Conservation (phyloP, 129 eudicot genomes). For the Flaveria bidentis region DNA sequence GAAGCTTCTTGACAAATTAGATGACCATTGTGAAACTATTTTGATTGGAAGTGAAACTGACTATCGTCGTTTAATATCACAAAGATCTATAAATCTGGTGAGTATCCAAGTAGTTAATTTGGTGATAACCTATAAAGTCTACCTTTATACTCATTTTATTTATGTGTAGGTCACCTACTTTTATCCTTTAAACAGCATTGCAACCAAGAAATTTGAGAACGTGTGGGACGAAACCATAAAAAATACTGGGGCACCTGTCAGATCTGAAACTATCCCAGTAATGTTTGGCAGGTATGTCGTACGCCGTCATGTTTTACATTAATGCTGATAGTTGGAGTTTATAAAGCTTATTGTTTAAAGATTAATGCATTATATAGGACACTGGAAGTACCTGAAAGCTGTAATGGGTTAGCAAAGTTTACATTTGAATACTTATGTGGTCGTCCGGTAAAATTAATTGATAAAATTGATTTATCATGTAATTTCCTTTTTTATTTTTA, state of each 20-base stretch:
- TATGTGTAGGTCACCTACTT: conserved; percentile 67
- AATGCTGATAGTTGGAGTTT: conserved; percentile 16
- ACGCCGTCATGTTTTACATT: conserved; percentile 12
- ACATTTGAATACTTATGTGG: conserved; percentile 86
- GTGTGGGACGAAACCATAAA: conserved; percentile 57
- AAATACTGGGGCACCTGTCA: conserved; percentile 53
- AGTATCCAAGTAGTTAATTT: conserved; percentile 22
- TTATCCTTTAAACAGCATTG: conserved; percentile 61
- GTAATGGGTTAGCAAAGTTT: conserved; percentile 89
- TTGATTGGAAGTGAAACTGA: conserved; percentile 92
- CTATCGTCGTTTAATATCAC: conserved; percentile 78
- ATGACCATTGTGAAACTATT: conserved; percentile 77
- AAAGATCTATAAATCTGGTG: conserved; percentile 75
- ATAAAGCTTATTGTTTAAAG: conserved; percentile 10
- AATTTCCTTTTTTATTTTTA: background rate
- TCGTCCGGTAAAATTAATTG: conserved; percentile 64
- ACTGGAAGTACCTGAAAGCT: conserved; percentile 78
- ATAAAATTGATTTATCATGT: background rate
- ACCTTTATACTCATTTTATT: conserved; percentile 2
- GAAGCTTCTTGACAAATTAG: conserved; percentile 66
- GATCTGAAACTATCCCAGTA: conserved; percentile 61
- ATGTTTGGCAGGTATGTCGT: conserved; percentile 93
- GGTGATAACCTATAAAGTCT: background rate
- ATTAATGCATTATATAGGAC: conserved; percentile 52
- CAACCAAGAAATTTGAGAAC: conserved; percentile 50